phyloP scores from a whole-genome alignment of 83 land plant species.

The Thuja plicata region DNA sequence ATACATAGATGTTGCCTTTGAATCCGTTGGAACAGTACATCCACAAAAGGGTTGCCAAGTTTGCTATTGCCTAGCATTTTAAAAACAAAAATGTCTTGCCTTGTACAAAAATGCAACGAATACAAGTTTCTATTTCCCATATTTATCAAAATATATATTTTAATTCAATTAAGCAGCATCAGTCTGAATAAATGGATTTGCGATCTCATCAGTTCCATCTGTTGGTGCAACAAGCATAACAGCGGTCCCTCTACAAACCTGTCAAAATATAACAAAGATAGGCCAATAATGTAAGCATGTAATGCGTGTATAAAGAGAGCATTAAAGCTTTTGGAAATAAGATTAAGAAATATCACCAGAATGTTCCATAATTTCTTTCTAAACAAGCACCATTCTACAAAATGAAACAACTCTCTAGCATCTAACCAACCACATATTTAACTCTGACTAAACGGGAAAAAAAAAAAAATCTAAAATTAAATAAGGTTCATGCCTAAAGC shows the following conservation, averaged over 20 bases:
- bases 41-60: neutral
- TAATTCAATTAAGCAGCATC: slow-evolving; percentile 51
- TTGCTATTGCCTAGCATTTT: neutral
- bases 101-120: neutral
- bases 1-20: neutral
- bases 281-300: neutral
- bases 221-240: slow-evolving; percentile 98
- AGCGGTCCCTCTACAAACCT: slow-evolving; percentile 97
- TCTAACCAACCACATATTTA: neutral
- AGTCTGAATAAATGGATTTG: slow-evolving; percentile 84
- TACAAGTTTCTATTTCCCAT: neutral
- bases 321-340: neutral
- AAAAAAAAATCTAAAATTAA: no score
- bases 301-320: neutral
- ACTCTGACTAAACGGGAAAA: neutral
- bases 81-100: neutral
- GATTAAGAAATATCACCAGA: neutral
- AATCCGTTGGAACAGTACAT: neutral
- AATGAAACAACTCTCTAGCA: neutral
- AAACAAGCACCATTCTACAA: neutral
- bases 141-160: neutral
- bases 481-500: neutral
- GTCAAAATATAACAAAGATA: slow-evolving; percentile 8
- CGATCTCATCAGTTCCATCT: slow-evolving; percentile 96
- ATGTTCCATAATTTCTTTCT: neutral